phyloP scores from a whole-genome alignment of 208 protist species.

The Leishmania martiniquensis region DNA sequence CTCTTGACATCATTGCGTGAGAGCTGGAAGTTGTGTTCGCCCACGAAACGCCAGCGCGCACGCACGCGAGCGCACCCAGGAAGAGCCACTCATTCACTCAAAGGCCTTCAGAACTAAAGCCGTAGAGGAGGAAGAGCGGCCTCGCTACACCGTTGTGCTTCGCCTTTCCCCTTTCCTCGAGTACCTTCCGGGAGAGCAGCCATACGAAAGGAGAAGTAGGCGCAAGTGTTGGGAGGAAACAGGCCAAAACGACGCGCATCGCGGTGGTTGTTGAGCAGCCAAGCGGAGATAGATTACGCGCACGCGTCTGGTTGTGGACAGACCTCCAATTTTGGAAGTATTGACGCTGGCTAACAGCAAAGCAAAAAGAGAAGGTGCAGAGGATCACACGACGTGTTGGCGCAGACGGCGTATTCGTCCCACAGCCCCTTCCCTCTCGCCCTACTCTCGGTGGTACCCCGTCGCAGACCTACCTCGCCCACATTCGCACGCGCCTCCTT shows the following conservation, averaged over 20 bases:
- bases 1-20: background rate
- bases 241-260: background rate
- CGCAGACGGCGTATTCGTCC: background rate
- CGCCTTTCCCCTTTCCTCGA: background rate
- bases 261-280: background rate
- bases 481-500: background rate
- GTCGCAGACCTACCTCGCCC: background rate
- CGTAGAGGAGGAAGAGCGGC: background rate
- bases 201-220: background rate
- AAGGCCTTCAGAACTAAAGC: background rate
- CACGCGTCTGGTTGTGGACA: background rate
- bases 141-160: background rate
- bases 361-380: too few relatives aligned
- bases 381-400: background rate
- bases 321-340: background rate
- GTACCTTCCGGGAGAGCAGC: background rate
- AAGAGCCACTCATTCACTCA: too few relatives aligned
- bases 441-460: background rate
- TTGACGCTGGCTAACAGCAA: too few relatives aligned
- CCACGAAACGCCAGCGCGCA: background rate
- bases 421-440: background rate
- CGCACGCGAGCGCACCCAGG: background rate
- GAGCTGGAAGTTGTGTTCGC: background rate
- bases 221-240: background rate
- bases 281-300: background rate